These are phyloP conservation scores for Ulmus americana DNA, from an alignment of 331 rosid species.

Conservation along the genomic window DNA sequence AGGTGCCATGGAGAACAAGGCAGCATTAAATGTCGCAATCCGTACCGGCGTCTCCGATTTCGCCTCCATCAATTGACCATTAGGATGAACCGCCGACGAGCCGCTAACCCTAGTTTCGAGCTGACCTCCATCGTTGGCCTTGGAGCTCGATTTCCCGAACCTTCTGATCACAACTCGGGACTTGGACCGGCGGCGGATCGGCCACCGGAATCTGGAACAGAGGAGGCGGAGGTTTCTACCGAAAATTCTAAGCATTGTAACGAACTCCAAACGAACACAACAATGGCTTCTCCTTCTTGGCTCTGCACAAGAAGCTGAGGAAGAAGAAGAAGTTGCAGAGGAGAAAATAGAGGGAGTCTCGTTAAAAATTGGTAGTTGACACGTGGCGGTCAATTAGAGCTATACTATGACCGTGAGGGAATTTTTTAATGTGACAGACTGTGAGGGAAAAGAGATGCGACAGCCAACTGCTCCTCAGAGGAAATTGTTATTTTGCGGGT, in stretches of 20 bases:
- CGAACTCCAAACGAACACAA: constrained; percentile 7
- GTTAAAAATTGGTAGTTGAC: constrained; percentile 10
- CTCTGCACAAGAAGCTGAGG: constrained; percentile 14
- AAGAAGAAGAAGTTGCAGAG: constrained; percentile 22
- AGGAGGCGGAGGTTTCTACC: constrained; percentile 52
- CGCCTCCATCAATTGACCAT: constrained; percentile 28
- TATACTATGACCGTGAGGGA: constrained; percentile 10
- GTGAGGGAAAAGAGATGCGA: constrained; percentile 2
- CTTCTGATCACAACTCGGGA: constrained; percentile 44
- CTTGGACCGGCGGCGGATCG: constrained; percentile 39
- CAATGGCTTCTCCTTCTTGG: neutral
- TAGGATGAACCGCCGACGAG: constrained; percentile 49
- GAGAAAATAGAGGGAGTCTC: neutral
- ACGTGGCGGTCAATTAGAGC: constrained; percentile 31
- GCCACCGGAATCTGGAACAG: constrained; percentile 55
- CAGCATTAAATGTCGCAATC: constrained; percentile 83
- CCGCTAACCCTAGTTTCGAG: constrained; percentile 26
- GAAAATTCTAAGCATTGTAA: constrained; percentile 52
- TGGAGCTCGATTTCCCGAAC: constrained; percentile 30
- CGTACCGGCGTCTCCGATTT: constrained; percentile 36
- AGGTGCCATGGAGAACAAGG: constrained; percentile 86
- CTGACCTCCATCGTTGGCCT: constrained; percentile 16
- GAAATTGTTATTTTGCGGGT: constrained; percentile 4
- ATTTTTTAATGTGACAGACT: neutral
- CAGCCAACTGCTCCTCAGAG: constrained; percentile 39